These are phyloP conservation scores for Dissophora ornata DNA, from an alignment of 192 early-diverging fungal species.

Conservation along the genomic window DNA sequence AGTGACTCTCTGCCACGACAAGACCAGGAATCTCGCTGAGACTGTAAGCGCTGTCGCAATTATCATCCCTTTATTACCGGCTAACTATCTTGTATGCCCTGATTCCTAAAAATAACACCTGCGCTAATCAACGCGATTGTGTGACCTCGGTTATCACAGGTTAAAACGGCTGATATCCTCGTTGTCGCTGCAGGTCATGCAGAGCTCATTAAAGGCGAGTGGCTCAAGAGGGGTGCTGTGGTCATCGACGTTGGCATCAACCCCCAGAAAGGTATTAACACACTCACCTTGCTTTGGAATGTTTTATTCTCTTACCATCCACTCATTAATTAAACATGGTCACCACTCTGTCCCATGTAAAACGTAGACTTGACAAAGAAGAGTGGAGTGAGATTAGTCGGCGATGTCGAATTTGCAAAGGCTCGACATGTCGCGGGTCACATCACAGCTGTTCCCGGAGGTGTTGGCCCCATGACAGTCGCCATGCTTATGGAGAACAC, in stretches of 20 bases:
- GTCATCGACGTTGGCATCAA: conserved; percentile 99
- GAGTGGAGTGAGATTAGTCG: conserved; percentile 90
- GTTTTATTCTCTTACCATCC: background rate
- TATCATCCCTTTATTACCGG: no score
- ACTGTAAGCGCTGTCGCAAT: no score
- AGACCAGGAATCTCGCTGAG: conserved; percentile 77
- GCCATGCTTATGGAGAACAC: conserved; percentile 97
- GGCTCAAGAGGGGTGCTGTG: conserved; percentile 93
- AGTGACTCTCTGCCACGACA: conserved; percentile 94
- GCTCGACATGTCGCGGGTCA: conserved; percentile 77
- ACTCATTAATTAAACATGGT: no score
- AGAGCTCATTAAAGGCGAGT: conserved; percentile 88
- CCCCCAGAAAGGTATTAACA: conserved; percentile 68
- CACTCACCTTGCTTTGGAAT: background rate
- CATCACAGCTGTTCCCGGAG: conserved; percentile 97
- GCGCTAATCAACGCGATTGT: no score
- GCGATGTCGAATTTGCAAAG: conserved; percentile 89
- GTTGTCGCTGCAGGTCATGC: conserved; percentile 89
- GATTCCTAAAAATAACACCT: no score
- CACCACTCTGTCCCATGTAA: background rate
- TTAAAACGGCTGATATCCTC: conserved; percentile 85
- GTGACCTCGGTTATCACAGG: no score
- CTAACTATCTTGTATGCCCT: no score
- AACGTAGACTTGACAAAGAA: conserved; percentile 86
- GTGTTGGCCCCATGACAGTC: conserved; percentile 99